Base-by-base conservation (phyloP, 2,329 filamentous ascomycete genomes). In the Rachicladosporium sp. region DNA sequence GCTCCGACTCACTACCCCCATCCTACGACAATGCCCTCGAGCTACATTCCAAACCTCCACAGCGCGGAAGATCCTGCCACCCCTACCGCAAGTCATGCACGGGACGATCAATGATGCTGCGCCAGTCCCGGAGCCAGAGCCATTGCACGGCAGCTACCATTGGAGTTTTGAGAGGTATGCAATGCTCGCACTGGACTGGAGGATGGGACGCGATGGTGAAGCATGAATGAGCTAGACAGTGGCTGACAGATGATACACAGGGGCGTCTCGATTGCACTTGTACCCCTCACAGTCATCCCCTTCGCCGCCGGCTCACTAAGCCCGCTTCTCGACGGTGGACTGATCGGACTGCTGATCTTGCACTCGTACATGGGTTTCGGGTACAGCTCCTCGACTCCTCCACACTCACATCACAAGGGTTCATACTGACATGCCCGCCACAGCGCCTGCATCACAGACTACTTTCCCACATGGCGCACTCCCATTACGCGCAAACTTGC, bases 291-390 rank as follows among this genome's bases (percentile, higher is more conserved):
- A 47, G 71, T 96, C 50, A 81, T 87, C 31, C 91, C 91, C 47
- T 98, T 98, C 66, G 88, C 88, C 45, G 80, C 84, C 44, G 88
- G 88, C 57, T 85, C 85, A 31, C 73, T 96, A 50, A 93, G 94
- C 75, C 91, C 91, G 37, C 71, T 82, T 48, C 74, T 82, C 56
- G 91, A 98, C 62, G 87, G 88, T 46, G 66, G 88, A 50, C 76
- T 98, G 48, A 89, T 86, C 68, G 80, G 78, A 46, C 68, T 82
- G 36, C 66, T 95, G 51, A 76, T 98, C 49, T 71, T 96, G 53
- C 91, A 98, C 75, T 91, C 86, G 43, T 89, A 96, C 70, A 82
- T 94, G 59, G 91, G 91, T 56, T 93, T 98, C 69, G 79, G 94
- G 74, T 80, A 70, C n/a, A n/a, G n/a, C n/a, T n/a, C n/a, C n/a